Percentiles rank a stretch among this genome's conserved stretches.
These are phyloP conservation scores for Solanum commersonii DNA, from an alignment of 257 asterid genomes.

Conservation along the genomic window DNA sequence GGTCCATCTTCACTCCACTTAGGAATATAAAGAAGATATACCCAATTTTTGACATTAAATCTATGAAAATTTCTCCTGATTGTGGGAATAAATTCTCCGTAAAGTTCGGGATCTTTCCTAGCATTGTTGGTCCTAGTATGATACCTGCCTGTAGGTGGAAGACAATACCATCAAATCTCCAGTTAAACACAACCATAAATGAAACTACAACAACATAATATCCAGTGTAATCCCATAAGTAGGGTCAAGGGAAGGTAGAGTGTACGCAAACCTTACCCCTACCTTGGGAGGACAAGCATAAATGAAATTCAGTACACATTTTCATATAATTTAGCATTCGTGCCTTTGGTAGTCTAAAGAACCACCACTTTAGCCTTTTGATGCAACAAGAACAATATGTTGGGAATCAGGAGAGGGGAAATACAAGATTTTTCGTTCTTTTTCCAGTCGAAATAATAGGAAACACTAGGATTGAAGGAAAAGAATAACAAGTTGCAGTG, in stretches of 20 bases:
- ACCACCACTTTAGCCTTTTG: neutral
- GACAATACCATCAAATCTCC: neutral
- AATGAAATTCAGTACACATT: neutral
- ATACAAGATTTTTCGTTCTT: neutral
- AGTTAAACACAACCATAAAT: neutral
- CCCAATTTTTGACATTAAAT: slow-evolving; percentile 63
- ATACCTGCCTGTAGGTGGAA: slow-evolving; percentile 61
- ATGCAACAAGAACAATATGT: neutral
- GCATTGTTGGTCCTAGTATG: slow-evolving; percentile 62
- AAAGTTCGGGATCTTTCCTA: slow-evolving; percentile 27
- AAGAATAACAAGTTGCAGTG: neutral
- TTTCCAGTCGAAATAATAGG: neutral
- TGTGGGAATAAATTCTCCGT: slow-evolving; percentile 32
- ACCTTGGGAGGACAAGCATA: neutral
- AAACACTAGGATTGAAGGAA: neutral
- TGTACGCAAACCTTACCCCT: neutral
- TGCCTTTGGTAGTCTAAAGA: neutral
- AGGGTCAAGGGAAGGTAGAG: neutral
- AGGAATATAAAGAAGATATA: slow-evolving; percentile 73
- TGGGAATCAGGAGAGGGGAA: neutral
- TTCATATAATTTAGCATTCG: neutral
- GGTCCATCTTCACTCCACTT: slow-evolving; percentile 87
- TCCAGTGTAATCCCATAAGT: neutral
- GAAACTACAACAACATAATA: neutral
- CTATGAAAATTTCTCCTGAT: slow-evolving; percentile 55